Conservation (phyloP, 352 stramenopile genomes). For the Aphanomyces cochlioides region DNA sequence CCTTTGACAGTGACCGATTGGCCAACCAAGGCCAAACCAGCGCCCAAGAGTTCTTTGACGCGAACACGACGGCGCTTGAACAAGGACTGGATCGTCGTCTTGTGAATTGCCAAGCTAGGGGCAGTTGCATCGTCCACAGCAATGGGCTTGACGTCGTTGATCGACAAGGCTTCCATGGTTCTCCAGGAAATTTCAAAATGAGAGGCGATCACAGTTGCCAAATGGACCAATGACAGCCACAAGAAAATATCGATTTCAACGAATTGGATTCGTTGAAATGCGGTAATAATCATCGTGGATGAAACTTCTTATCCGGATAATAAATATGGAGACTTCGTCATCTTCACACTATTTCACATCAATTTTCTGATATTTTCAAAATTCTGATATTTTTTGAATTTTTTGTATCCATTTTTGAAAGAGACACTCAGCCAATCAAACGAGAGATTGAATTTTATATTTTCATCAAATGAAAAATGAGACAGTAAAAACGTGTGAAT, state of each 20-base stretch:
- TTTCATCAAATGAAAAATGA: too few species aligned
- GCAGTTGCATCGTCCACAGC: slow-evolving; percentile 24
- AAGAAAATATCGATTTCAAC: background rate
- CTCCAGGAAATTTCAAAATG: slow-evolving; percentile 7
- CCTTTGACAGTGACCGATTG: slow-evolving; percentile 90
- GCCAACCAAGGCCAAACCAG: slow-evolving; percentile 60
- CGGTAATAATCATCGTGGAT: background rate
- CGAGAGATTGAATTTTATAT: too few species aligned
- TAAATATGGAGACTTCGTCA: too few species aligned
- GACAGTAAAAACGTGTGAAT: too few species aligned
- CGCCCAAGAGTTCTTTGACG: slow-evolving; percentile 75
- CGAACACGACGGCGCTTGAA: slow-evolving; percentile 80
- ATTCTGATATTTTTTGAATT: background rate
- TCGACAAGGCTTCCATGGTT: slow-evolving; percentile 27
- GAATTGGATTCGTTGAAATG: too few species aligned
- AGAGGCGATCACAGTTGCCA: slow-evolving; percentile 9
- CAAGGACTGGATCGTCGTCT: slow-evolving; percentile 39
- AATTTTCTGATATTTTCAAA: slow-evolving; percentile 2
- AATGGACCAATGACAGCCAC: slow-evolving; percentile 28
- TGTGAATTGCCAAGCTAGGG: slow-evolving; percentile 19
- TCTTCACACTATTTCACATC: background rate
- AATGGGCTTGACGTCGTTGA: slow-evolving; percentile 20
- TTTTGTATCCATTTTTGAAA: too few species aligned
- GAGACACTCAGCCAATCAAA: too few species aligned
- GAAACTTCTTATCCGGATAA: background rate